Conservation (phyloP, 805 yeast species). For the Nakazawaea ernobii region DNA sequence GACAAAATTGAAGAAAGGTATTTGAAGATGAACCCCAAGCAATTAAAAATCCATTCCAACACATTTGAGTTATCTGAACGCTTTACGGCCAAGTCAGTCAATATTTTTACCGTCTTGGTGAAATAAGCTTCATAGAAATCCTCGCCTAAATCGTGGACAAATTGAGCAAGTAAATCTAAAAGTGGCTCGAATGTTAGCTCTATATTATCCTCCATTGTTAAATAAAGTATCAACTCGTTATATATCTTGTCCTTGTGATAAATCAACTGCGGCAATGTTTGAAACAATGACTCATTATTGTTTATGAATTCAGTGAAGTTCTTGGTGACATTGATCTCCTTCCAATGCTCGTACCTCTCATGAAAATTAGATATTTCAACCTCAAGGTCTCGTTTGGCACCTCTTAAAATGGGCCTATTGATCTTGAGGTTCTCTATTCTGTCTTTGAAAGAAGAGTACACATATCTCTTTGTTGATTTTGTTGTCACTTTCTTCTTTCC, state of each 20-base stretch:
- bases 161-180: slow-evolving; percentile 74
- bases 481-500: slow-evolving; percentile 39
- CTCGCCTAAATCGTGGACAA: slow-evolving; percentile 87
- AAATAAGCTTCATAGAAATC: slow-evolving; percentile 74
- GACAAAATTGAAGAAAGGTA: slow-evolving; percentile 65
- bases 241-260: slow-evolving; percentile 65
- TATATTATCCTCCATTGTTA: slow-evolving; percentile 49
- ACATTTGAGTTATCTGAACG: slow-evolving; percentile 54
- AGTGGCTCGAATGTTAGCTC: slow-evolving; percentile 72
- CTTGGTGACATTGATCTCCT: slow-evolving; percentile 74
- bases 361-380: slow-evolving; percentile 75
- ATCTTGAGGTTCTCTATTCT: slow-evolving; percentile 79
- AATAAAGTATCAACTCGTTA: slow-evolving; percentile 26
- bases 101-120: slow-evolving; percentile 39
- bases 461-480: slow-evolving; percentile 50
- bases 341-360: slow-evolving; percentile 80
- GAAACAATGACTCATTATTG: slow-evolving; percentile 46
- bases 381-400: slow-evolving; percentile 57
- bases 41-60: slow-evolving; percentile 79
- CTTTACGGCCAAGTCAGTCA: slow-evolving; percentile 42
- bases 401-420: slow-evolving; percentile 54
- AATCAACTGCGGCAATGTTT: slow-evolving; percentile 75
- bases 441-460: slow-evolving; percentile 74
- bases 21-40: slow-evolving; percentile 85
- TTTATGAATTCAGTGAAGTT: slow-evolving; percentile 60